phyloP scores from a whole-genome alignment of 2,329 filamentous ascomycete genomes.

The Nemania diffusa region DNA sequence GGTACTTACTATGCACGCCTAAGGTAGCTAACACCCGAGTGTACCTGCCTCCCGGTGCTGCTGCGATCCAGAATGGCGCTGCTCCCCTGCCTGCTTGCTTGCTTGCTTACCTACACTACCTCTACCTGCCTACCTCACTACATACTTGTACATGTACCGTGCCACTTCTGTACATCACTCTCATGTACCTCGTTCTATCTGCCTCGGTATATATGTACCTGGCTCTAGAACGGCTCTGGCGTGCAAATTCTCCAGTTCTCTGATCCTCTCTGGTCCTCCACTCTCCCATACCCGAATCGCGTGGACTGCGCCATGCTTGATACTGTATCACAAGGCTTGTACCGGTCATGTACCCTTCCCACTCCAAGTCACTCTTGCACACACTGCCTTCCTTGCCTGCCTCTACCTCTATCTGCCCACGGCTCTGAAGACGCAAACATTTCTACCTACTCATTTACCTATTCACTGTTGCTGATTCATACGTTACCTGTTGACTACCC shows the following conservation, averaged over 20 bases:
- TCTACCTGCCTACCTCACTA: slow-evolving; percentile 26
- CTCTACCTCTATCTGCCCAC: slow-evolving; percentile 17
- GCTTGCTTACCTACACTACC: too few species aligned
- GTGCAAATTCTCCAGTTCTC: slow-evolving; percentile 31
- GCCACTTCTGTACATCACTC: slow-evolving; percentile 29
- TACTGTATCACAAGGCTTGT: slow-evolving; percentile 44
- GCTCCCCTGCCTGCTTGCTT: too few species aligned
- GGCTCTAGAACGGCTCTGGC: slow-evolving; percentile 14
- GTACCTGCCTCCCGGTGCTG: slow-evolving; percentile 38
- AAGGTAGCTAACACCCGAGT: slow-evolving; percentile 25
- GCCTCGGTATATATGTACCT: slow-evolving; percentile 23
- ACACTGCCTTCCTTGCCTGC: slow-evolving; percentile 20
- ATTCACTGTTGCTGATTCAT: slow-evolving; percentile 30
- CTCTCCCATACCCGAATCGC: slow-evolving; percentile 33
- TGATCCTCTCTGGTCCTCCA: slow-evolving; percentile 26
- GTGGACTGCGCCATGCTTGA: slow-evolving; percentile 37
- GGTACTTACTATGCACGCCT: slow-evolving; percentile 26
- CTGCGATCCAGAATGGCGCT: slow-evolving; percentile 29
- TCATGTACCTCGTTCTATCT: slow-evolving; percentile 21
- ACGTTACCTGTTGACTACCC: slow-evolving; percentile 20
- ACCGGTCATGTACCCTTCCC: slow-evolving; percentile 42
- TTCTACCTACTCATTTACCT: slow-evolving; percentile 17
- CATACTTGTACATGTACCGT: slow-evolving; percentile 33
- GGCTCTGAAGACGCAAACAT: slow-evolving; percentile 26
- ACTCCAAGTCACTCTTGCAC: slow-evolving; percentile 15